Evolutionary conservation across 1,284 basidiomycete genomes (phyloP), one percentile per base, ranked within the genome.

Genomic region (Sporisorium reilianum): DNA sequence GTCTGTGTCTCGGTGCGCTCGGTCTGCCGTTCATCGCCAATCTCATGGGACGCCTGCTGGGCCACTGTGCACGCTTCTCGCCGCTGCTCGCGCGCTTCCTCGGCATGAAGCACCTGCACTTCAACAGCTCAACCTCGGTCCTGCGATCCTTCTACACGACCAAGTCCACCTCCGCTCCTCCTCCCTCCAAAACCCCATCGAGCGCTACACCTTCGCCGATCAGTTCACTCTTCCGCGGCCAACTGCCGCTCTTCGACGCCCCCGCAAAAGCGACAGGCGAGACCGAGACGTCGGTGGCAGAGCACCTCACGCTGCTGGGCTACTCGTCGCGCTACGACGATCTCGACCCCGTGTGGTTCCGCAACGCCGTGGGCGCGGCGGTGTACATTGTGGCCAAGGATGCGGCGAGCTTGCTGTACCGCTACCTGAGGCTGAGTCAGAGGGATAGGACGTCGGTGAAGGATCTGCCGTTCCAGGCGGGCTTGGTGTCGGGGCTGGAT

Each of bases 331-430:
- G 59, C 6, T 76, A 74, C 38, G 75, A 79, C 44, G 77, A 82
- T 18, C 63, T 81, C 20, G 81, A 83, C 32, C 78, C 80, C 2
- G 71, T 82, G 1, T 83, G 81, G 81, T 82, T 55, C 52, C 60
- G 81, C 3, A 83, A 81, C 48, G 69, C 80, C 1, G 45, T 83
- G 2, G 81, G 81, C 12, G 76, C 75, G 0, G 77, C 62, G 12
- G n/a, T 80, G 4, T 83, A 69, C 54, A 77, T 82, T 23, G 49
- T 81, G 36, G 11, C 76, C 38, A 81, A 79, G 45, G 81, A 83
- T 54, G 64, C 66, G 2, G 52, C 61, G 8, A 62, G 64, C 26
- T 45, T 83, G 28, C 49, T 73, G 14, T 81, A 77, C 48, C 64
- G 77, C 6, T 81, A 78, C 26, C 48, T 80, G 23, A 51, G 59